Conservation (phyloP, 176 grass and related monocot species). For the Aegilops bicornis region DNA sequence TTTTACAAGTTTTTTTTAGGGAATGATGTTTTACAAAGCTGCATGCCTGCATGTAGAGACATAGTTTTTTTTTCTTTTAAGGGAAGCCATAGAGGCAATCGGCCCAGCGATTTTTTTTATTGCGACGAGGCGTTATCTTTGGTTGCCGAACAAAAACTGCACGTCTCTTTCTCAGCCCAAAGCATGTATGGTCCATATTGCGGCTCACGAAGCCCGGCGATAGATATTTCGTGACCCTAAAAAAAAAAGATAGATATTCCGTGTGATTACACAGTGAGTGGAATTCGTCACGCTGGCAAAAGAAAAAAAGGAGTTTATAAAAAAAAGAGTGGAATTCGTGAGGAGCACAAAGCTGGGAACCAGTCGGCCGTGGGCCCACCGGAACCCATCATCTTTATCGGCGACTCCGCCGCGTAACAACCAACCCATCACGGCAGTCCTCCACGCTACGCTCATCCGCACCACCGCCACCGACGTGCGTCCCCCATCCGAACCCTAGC, state of each 20-base stretch:
- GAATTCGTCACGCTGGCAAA: not conserved
- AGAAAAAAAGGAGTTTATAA: too few relatives aligned
- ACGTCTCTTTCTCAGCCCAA: too few relatives aligned
- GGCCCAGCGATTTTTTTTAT: too few relatives aligned
- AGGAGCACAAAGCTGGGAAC: not conserved
- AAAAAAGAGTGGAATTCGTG: not conserved
- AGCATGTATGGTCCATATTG: too few relatives aligned
- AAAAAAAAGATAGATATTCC: not conserved
- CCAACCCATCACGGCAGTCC: not conserved
- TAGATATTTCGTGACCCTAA: not conserved
- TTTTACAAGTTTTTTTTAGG: too few relatives aligned
- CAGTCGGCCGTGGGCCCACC: not conserved
- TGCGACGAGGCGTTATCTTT: too few relatives aligned
- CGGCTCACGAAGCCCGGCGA: not conserved
- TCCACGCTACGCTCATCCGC: slow-evolving; percentile 21
- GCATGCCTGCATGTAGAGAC: too few relatives aligned
- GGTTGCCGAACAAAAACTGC: too few relatives aligned
- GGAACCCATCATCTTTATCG: not conserved
- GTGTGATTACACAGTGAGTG: not conserved
- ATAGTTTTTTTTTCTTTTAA: too few relatives aligned
- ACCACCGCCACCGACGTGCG: not conserved
- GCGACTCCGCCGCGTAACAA: slow-evolving; percentile 7
- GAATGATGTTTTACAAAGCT: too few relatives aligned
- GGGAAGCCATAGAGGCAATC: too few relatives aligned
- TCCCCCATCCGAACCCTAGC: slow-evolving; percentile 16